Evolutionary conservation across 1,284 basidiomycete genomes (phyloP).

Genomic region (Cutaneotrichosporon sp.): DNA sequence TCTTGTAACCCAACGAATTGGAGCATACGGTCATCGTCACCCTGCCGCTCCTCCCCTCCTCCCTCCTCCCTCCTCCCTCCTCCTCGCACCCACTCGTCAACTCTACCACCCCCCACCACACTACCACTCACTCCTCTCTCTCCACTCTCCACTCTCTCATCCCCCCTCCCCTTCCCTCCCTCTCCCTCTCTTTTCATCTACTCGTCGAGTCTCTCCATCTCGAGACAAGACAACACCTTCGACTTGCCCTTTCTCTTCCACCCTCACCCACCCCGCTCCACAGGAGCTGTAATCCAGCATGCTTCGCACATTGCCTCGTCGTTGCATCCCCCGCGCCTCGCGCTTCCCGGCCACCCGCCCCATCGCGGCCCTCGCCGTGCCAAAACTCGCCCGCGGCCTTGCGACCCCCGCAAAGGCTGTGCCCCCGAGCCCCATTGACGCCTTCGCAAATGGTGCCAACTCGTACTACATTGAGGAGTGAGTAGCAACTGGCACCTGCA

Average conservation of each 20-base stretch:
- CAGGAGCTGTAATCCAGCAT: conserved; percentile 20
- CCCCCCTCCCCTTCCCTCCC: conserved; percentile 1
- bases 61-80: no score
- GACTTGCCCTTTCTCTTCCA: not conserved
- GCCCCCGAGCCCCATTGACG: conserved; percentile 53
- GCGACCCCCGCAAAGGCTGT: conserved; percentile 41
- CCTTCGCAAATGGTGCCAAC: conserved; percentile 88
- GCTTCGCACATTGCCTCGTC: conserved; percentile 37
- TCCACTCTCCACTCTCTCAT: not conserved
- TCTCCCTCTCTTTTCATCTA: not conserved
- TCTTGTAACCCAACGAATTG: no score
- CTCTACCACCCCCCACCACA: not conserved
- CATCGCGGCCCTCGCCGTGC: conserved; percentile 14
- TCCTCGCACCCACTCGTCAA: no score
- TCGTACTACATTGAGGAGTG: conserved; percentile 90
- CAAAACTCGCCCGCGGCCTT: conserved; percentile 29
- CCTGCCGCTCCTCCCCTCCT: no score
- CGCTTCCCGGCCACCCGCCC: conserved; percentile 16
- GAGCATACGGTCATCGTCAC: no score
- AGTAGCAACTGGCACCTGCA: conserved; percentile 25
- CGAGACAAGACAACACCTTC: conserved; percentile 3
- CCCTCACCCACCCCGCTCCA: conserved; percentile 6
- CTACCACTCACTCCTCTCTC: not conserved
- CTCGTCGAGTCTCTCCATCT: conserved; percentile 1
- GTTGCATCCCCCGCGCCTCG: conserved; percentile 22